phyloP scores from a whole-genome alignment of 2,329 filamentous ascomycete genomes.

The Bipolaris oryzae region DNA sequence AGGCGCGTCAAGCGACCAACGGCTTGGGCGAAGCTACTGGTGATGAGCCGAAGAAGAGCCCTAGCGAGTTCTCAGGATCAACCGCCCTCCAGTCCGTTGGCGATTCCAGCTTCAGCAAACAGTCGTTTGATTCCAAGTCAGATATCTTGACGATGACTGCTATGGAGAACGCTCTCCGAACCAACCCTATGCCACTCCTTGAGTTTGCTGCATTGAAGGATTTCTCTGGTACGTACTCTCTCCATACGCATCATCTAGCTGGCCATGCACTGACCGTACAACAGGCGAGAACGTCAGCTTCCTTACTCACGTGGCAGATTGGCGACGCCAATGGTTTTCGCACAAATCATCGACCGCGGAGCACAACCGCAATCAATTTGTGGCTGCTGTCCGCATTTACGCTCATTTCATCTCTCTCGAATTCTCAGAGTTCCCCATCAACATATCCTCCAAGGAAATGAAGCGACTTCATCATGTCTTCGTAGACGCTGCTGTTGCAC shows the following conservation, averaged over 20 bases:
- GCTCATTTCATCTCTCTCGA: constrained; percentile 43
- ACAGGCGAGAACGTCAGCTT: constrained; percentile 46
- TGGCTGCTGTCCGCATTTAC: constrained; percentile 41
- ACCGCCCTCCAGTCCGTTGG: constrained; percentile 25
- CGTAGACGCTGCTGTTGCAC: constrained; percentile 25
- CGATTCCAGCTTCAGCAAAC: constrained; percentile 17
- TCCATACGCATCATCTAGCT: neutral
- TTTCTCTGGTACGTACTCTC: constrained; percentile 22
- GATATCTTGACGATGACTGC: constrained; percentile 45
- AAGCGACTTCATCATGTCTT: constrained; percentile 38
- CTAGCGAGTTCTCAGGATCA: constrained; percentile 24
- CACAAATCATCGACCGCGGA: constrained; percentile 26
- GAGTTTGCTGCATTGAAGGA: constrained; percentile 44
- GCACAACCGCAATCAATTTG: constrained; percentile 36
- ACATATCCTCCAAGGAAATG: constrained; percentile 40
- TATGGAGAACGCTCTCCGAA: constrained; percentile 40
- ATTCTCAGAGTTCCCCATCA: constrained; percentile 45
- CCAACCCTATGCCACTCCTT: constrained; percentile 39
- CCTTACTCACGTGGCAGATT: constrained; percentile 41
- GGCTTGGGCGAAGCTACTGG: constrained; percentile 8
- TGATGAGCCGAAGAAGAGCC: constrained; percentile 19
- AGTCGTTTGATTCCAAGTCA: constrained; percentile 36
- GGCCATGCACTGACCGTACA: neutral
- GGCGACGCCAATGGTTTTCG: constrained; percentile 41
- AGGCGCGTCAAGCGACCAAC: constrained; percentile 32